phyloP scores from a whole-genome alignment of 768 basidiomycete genomes.

The Glaciozyma antarctica region DNA sequence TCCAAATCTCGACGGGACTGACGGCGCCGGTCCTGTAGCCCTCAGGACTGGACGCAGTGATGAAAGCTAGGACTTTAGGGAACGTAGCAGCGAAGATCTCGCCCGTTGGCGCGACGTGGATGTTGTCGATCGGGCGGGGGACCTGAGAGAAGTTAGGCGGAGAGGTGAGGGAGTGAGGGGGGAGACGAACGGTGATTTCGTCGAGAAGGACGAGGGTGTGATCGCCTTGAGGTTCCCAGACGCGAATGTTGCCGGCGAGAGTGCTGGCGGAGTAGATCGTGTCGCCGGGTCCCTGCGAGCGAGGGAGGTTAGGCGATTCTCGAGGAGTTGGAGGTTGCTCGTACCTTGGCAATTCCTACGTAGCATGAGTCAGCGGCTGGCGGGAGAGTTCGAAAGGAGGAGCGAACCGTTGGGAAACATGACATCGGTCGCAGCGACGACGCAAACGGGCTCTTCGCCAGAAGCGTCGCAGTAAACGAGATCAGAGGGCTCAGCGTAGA shows the following conservation, averaged over 20 bases:
- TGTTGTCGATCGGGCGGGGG: constrained; percentile 50
- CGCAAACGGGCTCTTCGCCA: constrained; percentile 46
- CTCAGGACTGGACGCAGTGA: constrained; percentile 16
- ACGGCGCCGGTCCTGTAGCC: background rate
- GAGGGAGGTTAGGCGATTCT: constrained; percentile 33
- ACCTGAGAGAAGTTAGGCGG: constrained; percentile 6
- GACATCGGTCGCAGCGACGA: constrained; percentile 49
- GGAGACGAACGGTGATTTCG: constrained; percentile 39
- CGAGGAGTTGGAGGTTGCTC: background rate
- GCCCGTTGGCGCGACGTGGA: constrained; percentile 52
- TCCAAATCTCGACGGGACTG: constrained; percentile 6
- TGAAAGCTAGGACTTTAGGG: constrained; percentile 41
- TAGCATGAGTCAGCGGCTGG: background rate
- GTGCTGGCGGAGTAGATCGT: constrained; percentile 51
- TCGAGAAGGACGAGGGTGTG: constrained; percentile 52
- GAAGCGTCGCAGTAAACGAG: constrained; percentile 59
- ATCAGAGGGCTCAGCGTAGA: constrained; percentile 39
- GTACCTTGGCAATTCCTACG: constrained; percentile 21
- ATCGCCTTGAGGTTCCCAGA: constrained; percentile 55
- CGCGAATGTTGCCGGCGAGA: constrained; percentile 45
- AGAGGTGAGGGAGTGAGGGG: background rate
- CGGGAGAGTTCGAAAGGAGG: background rate
- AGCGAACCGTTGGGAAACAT: constrained; percentile 50
- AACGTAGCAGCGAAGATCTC: constrained; percentile 55
- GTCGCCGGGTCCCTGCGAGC: constrained; percentile 42